Percentiles rank a stretch among this genome's conserved stretches.
These are phyloP conservation scores for Aspergillus pseudotamarii DNA, from an alignment of 2,329 filamentous ascomycete species.

Conservation along the genomic window DNA sequence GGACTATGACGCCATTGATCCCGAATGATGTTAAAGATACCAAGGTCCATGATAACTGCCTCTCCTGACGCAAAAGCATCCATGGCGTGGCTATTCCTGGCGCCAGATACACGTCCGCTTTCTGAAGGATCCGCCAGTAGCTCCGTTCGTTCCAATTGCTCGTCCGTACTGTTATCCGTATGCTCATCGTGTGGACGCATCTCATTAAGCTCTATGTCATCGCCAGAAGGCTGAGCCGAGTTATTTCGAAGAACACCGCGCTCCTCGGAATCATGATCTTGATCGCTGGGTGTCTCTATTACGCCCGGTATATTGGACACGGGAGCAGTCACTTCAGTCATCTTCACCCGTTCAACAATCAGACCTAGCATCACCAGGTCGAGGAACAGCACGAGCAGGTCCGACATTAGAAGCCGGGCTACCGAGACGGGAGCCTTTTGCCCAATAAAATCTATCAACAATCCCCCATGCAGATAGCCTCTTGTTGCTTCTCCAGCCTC, in stretches of 20 bases:
- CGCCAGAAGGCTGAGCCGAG: slow-evolving; percentile 33
- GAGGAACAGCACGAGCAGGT: slow-evolving; percentile 56
- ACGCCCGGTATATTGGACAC: slow-evolving; percentile 14
- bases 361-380: slow-evolving; percentile 62
- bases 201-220: slow-evolving; percentile 46
- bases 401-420: slow-evolving; percentile 55
- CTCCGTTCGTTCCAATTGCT: slow-evolving; percentile 32
- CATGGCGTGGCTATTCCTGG: slow-evolving; percentile 38
- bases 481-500: slow-evolving; percentile 54
- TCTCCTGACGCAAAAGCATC: slow-evolving; percentile 43
- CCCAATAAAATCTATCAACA: slow-evolving; percentile 67
- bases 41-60: slow-evolving; percentile 41
- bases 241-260: slow-evolving; percentile 53
- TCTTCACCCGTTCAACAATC: slow-evolving; percentile 54
- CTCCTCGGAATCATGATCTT: slow-evolving; percentile 64
- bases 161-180: slow-evolving; percentile 16
- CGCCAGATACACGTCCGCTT: slow-evolving; percentile 15
- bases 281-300: slow-evolving; percentile 34
- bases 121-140: slow-evolving; percentile 40
- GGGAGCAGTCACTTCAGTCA: slow-evolving; percentile 34
- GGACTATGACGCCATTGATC: slow-evolving; percentile 43
- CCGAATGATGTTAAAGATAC: slow-evolving; percentile 37
- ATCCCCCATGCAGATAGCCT: slow-evolving; percentile 62
- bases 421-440: slow-evolving; percentile 60
- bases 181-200: slow-evolving; percentile 27